phyloP scores from a whole-genome alignment of 2,329 filamentous ascomycete genomes.

The Xylariaceae sp. region DNA sequence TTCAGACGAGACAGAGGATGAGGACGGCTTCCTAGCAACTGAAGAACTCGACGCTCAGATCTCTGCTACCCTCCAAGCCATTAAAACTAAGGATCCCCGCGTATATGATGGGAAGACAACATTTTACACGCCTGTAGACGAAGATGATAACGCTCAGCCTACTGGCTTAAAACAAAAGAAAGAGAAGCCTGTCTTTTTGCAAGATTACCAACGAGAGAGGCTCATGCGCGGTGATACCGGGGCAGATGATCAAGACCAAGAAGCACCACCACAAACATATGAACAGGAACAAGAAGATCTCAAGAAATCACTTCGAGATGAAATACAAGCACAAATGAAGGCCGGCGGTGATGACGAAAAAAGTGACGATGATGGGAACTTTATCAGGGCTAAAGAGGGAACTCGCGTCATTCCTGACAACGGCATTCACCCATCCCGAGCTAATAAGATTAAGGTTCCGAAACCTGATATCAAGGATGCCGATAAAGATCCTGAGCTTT shows the following conservation, averaged over 20 bases:
- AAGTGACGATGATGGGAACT: conserved; percentile 67
- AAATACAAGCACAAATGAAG: conserved; percentile 71
- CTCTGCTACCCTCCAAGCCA: conserved; percentile 82
- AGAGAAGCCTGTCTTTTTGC: conserved; percentile 83
- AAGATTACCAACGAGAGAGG: conserved; percentile 91
- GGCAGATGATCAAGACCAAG: conserved; percentile 62
- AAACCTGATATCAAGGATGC: conserved; percentile 74
- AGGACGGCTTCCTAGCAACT: conserved; percentile 85
- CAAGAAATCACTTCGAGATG: conserved; percentile 76
- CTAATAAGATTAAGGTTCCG: conserved; percentile 52
- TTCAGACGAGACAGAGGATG: conserved; percentile 83
- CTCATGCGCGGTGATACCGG: conserved; percentile 74
- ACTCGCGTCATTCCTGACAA: conserved; percentile 40
- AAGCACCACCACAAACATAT: conserved; percentile 70
- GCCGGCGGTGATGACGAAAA: conserved; percentile 58
- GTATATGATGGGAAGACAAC: conserved; percentile 82
- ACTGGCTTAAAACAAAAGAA: conserved; percentile 58
- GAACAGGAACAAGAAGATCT: conserved; percentile 86
- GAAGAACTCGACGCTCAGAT: conserved; percentile 87
- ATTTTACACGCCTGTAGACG: conserved; percentile 75
- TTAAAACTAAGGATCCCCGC: conserved; percentile 87
- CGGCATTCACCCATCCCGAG: conserved; percentile 64
- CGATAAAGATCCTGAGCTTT: conserved; percentile 88
- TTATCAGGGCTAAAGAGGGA: conserved; percentile 72
- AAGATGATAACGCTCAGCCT: conserved; percentile 41